Evolutionary conservation across 306 rosid species (phyloP), one percentile per base, ranked within the genome.

Genomic region (Glycyrrhiza uralensis): DNA sequence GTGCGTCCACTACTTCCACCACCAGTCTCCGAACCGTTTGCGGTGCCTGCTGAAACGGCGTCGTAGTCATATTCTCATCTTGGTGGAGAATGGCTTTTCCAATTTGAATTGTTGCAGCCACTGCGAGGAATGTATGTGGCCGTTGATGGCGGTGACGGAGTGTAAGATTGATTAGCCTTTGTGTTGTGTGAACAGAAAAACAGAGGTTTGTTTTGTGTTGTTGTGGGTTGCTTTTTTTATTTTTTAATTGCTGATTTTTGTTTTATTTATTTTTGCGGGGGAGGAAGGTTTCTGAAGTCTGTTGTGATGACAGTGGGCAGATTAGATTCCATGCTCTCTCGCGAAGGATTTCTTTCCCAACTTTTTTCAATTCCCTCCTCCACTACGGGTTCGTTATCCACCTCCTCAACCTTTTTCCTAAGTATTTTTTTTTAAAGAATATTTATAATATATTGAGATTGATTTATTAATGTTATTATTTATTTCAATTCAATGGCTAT

Each of bases 1-100:
- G 95, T 1, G 97, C 99, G 28, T 94, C 97, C 2, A 84, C 38
- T 2, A 94, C 92, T 30, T 91, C 99, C 3, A 94, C 89, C 4
- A 82, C 65, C 9, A 94, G 80, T 74, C 88, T 94, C 33, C 95
- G 66, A 20, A 82, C 62, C 1, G 76, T 66, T 17, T 54, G 82
- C 7, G 77, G 85, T 5, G 47, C 77, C 2, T 64, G 85, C 32
- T 76, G 84, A 69, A 80, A 63, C 81, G 87, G 69, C 80, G 87
- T 75, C 81, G 87, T 71, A 74, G 87, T 91, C 94, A 88, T 90
- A 42, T 68, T 80, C 54, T 80, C 96, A 87, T 91, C 54, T 74
- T 61, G 12, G 19, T 14, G 11, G 24, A 7, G 38, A 50, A 49
- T 30, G 74, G 14, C 4, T 6, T 17, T 17, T 59, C 5, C 4